phyloP scores from a whole-genome alignment of 2,329 filamentous ascomycete species.

The Penicillium sp. region DNA sequence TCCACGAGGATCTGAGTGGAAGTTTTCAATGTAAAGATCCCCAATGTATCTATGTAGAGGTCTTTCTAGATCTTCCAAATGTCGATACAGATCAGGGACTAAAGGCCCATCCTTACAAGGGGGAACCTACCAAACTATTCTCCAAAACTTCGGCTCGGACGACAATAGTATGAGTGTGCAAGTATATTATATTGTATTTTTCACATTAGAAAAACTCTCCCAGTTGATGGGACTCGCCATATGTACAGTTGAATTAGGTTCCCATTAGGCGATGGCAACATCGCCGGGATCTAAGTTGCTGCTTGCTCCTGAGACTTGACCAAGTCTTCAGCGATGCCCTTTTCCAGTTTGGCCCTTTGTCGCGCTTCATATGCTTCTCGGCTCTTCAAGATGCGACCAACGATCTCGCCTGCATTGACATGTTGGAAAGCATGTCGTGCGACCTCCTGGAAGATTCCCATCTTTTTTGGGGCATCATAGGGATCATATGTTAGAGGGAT shows the following conservation, averaged over 20 bases:
- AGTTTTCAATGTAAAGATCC: background rate
- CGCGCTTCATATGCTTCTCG: conserved; percentile 86
- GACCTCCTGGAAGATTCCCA: conserved; percentile 83
- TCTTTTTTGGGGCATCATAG: conserved; percentile 74
- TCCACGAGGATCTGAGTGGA: conserved; percentile 1
- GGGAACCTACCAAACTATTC: background rate
- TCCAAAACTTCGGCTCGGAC: background rate
- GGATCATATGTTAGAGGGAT: conserved; percentile 77
- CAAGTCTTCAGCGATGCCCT: conserved; percentile 72
- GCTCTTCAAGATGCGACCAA: conserved; percentile 84
- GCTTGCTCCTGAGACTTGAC: conserved; percentile 60
- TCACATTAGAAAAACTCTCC: background rate
- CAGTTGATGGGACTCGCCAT: conserved; percentile 6
- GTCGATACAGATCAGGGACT: background rate
- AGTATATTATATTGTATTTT: background rate
- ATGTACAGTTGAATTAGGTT: conserved; percentile 13
- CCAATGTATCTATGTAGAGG: too few species aligned
- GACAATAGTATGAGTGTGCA: background rate
- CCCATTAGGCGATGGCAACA: background rate
- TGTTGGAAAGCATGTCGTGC: conserved; percentile 75
- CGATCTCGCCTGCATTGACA: conserved; percentile 91
- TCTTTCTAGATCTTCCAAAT: background rate
- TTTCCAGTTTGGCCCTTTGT: conserved; percentile 85
- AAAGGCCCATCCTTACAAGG: background rate
- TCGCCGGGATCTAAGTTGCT: conserved; percentile 12